Percentiles rank a stretch among this genome's conserved stretches.
phyloP scores from a whole-genome alignment of 495 filamentous ascomycete species.

The Aspergillus bertholletiae region DNA sequence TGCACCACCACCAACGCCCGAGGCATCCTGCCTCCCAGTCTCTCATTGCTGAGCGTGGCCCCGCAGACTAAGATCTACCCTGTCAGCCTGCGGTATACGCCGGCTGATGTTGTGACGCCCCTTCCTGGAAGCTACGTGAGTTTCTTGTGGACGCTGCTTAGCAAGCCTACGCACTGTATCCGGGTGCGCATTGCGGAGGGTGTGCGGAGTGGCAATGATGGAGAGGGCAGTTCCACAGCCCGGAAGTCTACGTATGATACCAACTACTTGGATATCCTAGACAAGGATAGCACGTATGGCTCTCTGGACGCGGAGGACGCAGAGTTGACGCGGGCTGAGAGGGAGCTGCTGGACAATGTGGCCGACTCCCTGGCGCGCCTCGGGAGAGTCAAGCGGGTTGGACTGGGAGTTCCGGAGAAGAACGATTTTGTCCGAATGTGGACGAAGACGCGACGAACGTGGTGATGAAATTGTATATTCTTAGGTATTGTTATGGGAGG shows the following conservation, averaged over 20 bases:
- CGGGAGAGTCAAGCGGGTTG: constrained; percentile 87
- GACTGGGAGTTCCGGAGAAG: constrained; percentile 79
- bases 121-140: constrained; percentile 62
- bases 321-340: constrained; percentile 51
- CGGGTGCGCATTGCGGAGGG: constrained; percentile 82
- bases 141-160: constrained; percentile 85
- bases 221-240: constrained; percentile 8
- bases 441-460: constrained; percentile 41
- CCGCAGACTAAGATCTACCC: constrained; percentile 75
- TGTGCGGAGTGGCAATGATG: constrained; percentile 45
- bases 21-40: constrained; percentile 81
- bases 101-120: constrained; percentile 86
- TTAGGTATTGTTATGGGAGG: no score
- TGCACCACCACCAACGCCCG: constrained; percentile 91
- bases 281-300: constrained; percentile 32
- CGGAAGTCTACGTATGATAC: constrained; percentile 39
- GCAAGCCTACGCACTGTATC: constrained; percentile 81
- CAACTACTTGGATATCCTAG: constrained; percentile 48
- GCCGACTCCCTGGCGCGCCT: constrained; percentile 85
- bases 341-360: constrained; percentile 64
- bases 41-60: constrained; percentile 63
- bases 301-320: constrained; percentile 17
- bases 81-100: constrained; percentile 81
- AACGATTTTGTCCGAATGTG: constrained; percentile 66
- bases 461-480: constrained; percentile 22